Evolutionary conservation across 2,329 filamentous ascomycete genomes (phyloP).

Genomic region (Dryadomyces quercus-mongolicae): DNA sequence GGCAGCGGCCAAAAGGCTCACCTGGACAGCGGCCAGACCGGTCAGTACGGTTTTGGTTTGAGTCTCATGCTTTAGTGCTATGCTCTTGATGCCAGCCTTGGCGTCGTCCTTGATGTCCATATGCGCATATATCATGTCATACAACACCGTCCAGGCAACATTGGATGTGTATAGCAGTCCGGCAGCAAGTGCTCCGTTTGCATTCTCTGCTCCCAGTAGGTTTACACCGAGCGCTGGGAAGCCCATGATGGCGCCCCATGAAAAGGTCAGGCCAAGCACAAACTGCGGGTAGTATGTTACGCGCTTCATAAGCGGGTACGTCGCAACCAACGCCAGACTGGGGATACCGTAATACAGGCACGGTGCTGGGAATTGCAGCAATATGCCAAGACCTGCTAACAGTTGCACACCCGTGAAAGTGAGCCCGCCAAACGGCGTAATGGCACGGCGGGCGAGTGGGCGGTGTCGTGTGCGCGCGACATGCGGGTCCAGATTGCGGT

Average conservation of each 20-base stretch:
- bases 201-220: conserved; percentile 49
- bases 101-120: conserved; percentile 82
- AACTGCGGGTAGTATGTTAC: conserved; percentile 81
- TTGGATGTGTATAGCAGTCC: conserved; percentile 64
- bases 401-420: conserved; percentile 66
- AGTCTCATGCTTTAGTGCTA: conserved; percentile 65
- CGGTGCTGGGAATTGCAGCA: conserved; percentile 61
- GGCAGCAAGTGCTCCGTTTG: conserved; percentile 33
- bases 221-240: conserved; percentile 75
- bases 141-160: conserved; percentile 75
- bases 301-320: conserved; percentile 74
- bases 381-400: conserved; percentile 57
- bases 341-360: conserved; percentile 72
- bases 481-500: conserved; percentile 73
- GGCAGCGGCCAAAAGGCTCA: conserved; percentile 57
- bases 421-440: conserved; percentile 60
- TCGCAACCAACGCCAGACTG: conserved; percentile 58
- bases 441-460: conserved; percentile 68
- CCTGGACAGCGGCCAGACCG: conserved; percentile 56
- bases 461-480: conserved; percentile 65
- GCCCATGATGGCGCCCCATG: conserved; percentile 80
- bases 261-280: conserved; percentile 74
- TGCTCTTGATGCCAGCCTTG: conserved; percentile 80
- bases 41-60: conserved; percentile 67
- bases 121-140: conserved; percentile 89